Base-by-base conservation (phyloP, 495 filamentous ascomycete species). In the Penicillium verhagenii region DNA sequence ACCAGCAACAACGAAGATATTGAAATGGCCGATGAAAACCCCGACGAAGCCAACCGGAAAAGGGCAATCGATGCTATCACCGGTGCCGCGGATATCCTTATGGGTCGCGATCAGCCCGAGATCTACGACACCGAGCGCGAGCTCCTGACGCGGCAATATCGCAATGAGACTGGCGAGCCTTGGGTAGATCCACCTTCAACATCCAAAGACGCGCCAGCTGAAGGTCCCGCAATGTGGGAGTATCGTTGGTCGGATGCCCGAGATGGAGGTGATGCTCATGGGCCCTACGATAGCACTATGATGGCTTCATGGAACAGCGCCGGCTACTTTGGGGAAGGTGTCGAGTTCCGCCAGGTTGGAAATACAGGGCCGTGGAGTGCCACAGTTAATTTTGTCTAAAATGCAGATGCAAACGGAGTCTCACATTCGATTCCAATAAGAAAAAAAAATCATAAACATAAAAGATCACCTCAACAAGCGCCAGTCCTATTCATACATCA, bases 51-150 rank as follows among this genome's bases (percentile, higher is more conserved):
- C 0, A 77, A 79, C 49, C 81, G 91, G 38, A 88, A 82, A 58
- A 77, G 88, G 54, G 79, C 83, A 6, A 88, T 99, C 50, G 82
- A 94, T 56, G 78, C 81, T 18, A 86, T 99, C 54, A 97, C 94
- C 0, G 91, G 87, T 4, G 89, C 91, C 4, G 92, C 95, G 7
- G 92, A 96, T 67, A 86, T 86, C 47, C 77, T 99, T 2, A 82
- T 96, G 48, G 84, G 83, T 3, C 77, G 92, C 31, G 92, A 89
- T 20, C 86, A 94, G 50, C 79, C 82, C 1, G 90, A 97, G 18
- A 87, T 97, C 37, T 99, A 97, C 63, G 93, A 97, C 47, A 80
- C 82, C 6, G 90, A 92, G 58, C 77, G 93, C n/a, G 94, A 97
- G 67, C 70, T 85, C 31, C 74, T 97, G 31, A 86, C 90, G 23